Base-by-base conservation (phyloP, 2,329 filamentous ascomycete species). In the Fusarium nematophilum region DNA sequence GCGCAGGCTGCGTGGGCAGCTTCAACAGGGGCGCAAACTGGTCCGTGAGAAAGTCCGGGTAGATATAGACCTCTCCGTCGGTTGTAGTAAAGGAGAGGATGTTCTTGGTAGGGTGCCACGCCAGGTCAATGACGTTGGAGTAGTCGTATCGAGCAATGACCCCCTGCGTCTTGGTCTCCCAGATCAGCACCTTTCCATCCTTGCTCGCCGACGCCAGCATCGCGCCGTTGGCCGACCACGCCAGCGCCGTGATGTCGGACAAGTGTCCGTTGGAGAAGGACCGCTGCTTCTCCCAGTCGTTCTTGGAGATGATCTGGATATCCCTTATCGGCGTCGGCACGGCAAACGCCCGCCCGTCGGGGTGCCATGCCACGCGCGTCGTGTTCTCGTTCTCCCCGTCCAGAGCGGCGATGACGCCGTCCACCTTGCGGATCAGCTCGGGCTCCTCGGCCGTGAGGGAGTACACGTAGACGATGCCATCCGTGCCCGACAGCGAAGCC, bases 221-320 rank as follows among this genome's bases (percentile, higher is more conserved):
- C 1, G 93, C 91, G 31, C 95, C 95, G 71, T 99, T 99, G 2
- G 93, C 92, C 11, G 94, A 97, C 95, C 95, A 99, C 29, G 91
- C 88, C 29, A 96, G 78, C 3, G 93, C 90, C 0, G 92, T 97
- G 54, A 99, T 89, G 64, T 96, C 91, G 14, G 89, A 89, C 34
- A 87, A 87, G 71, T 98, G 95, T 0, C 90, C 92, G 25, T 88
- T 87, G 11, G 87, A 79, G 72, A 99, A 99, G 0, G 81, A 78
- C 57, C 90, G 86, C 73, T 98, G 93, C 65, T 90, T 89, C 72
- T 93, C 91, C 91, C 94, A 97, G 72, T 97, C 92, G 46, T 86
- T 87, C 59, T 88, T 88, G n/a, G 94, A 96, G 51, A 97, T 85
- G 31, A 97, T 86, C 69, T 96, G 90, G 23, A 97, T 87, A 72